Percentiles rank a stretch among this genome's conserved stretches.
phyloP scores from a whole-genome alignment of 169 alveolate genomes.

The Theileria parva region DNA sequence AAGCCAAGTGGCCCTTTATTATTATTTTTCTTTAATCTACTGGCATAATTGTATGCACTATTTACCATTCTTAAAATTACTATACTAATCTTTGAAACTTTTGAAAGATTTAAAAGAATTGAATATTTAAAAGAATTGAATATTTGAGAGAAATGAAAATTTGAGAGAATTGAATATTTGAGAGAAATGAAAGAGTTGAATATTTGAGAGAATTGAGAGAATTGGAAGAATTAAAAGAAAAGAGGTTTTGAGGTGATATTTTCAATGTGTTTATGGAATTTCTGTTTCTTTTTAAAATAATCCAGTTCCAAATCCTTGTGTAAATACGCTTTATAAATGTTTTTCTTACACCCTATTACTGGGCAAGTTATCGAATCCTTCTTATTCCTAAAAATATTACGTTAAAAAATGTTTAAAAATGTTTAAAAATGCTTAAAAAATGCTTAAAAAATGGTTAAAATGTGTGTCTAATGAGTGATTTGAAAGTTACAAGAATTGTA shows the following conservation, averaged over 20 bases:
- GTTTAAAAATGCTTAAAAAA: too few species aligned
- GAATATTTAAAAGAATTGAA: conserved; percentile 16
- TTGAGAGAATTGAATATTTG: too few species aligned
- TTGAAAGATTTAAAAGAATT: not conserved
- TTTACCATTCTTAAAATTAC: conserved; percentile 28
- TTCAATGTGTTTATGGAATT: conserved; percentile 21
- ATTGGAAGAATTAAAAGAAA: conserved; percentile 14
- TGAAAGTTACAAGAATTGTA: conserved; percentile 55
- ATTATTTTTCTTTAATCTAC: conserved; percentile 68
- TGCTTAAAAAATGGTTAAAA: not conserved
- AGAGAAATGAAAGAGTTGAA: too few species aligned
- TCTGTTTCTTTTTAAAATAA: conserved; percentile 68
- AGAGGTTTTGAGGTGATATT: conserved; percentile 6
- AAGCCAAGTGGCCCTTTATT: conserved; percentile 79
- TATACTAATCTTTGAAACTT: conserved; percentile 17
- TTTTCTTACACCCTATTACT: conserved; percentile 76
- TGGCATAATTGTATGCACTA: conserved; percentile 66
- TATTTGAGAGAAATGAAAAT: too few species aligned
- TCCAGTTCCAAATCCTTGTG: conserved; percentile 76
- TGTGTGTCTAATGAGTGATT: conserved; percentile 15
- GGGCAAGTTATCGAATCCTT: conserved; percentile 70
- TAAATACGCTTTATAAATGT: conserved; percentile 64
- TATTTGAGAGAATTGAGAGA: not conserved
- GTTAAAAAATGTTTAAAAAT: too few species aligned
- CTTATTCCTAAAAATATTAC: conserved; percentile 23